phyloP scores from a whole-genome alignment of 495 filamentous ascomycete genomes.

The Tuber melanosporum region DNA sequence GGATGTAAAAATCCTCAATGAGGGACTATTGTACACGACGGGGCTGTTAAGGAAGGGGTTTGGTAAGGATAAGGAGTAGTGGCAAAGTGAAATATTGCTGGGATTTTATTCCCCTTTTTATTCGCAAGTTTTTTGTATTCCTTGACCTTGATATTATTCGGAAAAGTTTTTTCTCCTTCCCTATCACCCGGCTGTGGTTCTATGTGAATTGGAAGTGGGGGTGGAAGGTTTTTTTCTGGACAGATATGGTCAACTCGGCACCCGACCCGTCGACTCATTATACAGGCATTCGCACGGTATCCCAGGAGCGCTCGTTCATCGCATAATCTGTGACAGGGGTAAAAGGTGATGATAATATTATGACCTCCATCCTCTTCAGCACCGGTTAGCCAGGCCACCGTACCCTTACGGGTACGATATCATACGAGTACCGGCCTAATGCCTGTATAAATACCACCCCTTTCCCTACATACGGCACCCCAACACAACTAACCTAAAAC shows the following conservation, averaged over 20 bases:
- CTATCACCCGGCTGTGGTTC: not conserved
- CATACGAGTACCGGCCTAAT: not conserved
- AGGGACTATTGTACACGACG: conserved; percentile 61
- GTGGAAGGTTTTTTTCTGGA: not conserved
- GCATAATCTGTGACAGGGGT: not conserved
- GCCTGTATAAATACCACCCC: not conserved
- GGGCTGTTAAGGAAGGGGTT: conserved; percentile 67
- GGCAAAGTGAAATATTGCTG: not conserved
- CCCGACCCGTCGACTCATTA: not conserved
- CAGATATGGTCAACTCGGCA: not conserved
- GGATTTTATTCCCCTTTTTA: not conserved
- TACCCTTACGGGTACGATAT: not conserved
- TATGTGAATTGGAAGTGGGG: not conserved
- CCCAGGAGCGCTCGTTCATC: not conserved
- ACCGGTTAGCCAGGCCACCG: not conserved
- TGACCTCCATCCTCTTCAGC: not conserved
- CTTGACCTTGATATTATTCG: not conserved
- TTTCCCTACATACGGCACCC: not conserved
- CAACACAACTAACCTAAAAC: not conserved
- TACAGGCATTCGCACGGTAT: not conserved
- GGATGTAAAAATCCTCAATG: conserved; percentile 45
- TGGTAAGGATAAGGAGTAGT: conserved; percentile 44
- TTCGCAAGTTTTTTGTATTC: not conserved
- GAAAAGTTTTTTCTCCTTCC: not conserved
- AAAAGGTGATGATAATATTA: not conserved